Evolutionary conservation across 208 protist genomes (phyloP), one percentile per base, ranked within the genome.

Genomic region (Trypanosomatidae sp.): DNA sequence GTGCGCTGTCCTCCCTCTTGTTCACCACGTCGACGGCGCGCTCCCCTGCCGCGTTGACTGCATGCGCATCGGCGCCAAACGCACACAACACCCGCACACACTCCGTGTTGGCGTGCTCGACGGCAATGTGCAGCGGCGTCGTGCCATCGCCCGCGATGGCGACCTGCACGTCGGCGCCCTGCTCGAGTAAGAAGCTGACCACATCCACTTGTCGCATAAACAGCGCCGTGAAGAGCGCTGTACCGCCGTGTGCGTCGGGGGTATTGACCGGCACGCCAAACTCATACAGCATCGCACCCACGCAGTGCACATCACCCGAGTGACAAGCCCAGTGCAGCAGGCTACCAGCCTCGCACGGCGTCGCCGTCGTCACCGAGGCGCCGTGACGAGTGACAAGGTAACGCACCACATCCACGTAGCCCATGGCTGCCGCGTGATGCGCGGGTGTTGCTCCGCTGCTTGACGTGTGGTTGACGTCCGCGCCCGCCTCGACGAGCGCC

Each of bases 261-360:
- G 59, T 55, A 46, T 94, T 56, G 20, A 94, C 65, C 2, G 74
- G 71, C 35, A 94, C 61, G 20, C 71, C 66, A 23, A 80, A 74
- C 38, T 89, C 67, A 61, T 94, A 89, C 38, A 94, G 28, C 48
- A 89, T 68, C 16, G 66, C 53, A 10, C 80, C 79, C 13, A 94
- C 64, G 42, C 54, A 75, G 45, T 86, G 60, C 20, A 91, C 32
- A 53, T 77, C 56, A 20, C 75, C 75, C 0, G 78, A 91, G 60
- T 88, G 77, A 40, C 71, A 81, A 3, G 85, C 85, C 81, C 80
- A 90, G 62, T 94, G 85, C 44, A 94, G 66, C 20, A 88, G 53
- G 20, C 63, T 83, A 4, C 85, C 85, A 2, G 81, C 71, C 53
- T 90, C 69, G 35, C n/a, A n/a, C n/a, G n/a, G n/a, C n/a, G n/a